Evolutionary conservation across 768 basidiomycete species (phyloP).

Genomic region (Hygrophorus pudorinus): DNA sequence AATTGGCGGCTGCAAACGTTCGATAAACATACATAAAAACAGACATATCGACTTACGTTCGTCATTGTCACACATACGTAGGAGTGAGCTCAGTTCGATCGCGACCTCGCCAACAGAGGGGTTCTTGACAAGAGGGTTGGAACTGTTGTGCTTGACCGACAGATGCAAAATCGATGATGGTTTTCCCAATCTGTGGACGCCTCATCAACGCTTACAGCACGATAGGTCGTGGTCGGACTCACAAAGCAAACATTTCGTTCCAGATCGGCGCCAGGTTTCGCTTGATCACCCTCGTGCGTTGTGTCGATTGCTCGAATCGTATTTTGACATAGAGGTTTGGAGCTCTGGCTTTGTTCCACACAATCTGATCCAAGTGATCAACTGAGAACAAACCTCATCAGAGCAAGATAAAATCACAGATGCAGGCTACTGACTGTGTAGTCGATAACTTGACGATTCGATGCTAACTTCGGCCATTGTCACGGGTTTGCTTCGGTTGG

Average conservation of each 20-base stretch:
- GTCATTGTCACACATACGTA: neutral
- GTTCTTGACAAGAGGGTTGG: neutral
- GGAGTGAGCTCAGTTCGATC: neutral
- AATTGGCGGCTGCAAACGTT: neutral
- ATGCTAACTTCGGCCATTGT: too few relatives aligned
- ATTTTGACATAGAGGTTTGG: neutral
- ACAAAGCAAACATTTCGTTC: neutral
- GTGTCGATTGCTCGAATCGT: neutral
- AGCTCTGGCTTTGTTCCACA: neutral
- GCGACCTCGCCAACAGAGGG: neutral
- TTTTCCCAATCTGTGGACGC: neutral
- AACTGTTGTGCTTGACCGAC: neutral
- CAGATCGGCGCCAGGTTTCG: neutral
- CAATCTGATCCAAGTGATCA: too few relatives aligned
- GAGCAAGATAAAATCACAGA: too few relatives aligned
- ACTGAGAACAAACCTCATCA: too few relatives aligned
- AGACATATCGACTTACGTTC: neutral
- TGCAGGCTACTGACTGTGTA: too few relatives aligned
- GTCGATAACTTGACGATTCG: too few relatives aligned
- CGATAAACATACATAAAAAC: neutral
- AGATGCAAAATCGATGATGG: neutral
- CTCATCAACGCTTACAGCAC: neutral
- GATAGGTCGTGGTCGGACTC: neutral
- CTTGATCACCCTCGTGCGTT: neutral
- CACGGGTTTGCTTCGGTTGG: too few relatives aligned